These are phyloP conservation scores for Erodium moschatum DNA, from an alignment of 441 rosid species.

Conservation along the genomic window DNA sequence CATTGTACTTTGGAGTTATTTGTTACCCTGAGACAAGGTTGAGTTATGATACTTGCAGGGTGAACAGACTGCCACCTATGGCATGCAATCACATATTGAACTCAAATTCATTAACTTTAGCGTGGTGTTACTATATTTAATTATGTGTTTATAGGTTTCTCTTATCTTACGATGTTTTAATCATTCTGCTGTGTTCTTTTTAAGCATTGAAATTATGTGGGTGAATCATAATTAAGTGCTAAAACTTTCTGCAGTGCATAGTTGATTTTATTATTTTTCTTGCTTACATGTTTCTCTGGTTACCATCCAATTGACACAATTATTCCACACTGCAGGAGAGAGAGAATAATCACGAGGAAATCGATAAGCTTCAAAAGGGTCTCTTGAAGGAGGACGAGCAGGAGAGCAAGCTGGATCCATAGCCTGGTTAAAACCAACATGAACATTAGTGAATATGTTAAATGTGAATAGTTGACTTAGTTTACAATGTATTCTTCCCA, in stretches of 20 bases:
- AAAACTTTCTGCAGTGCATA: not conserved
- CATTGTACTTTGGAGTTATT: no score
- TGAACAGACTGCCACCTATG: no score
- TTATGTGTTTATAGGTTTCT: not conserved
- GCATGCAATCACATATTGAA: no score
- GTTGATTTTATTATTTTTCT: not conserved
- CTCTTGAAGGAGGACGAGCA: constrained; percentile 25
- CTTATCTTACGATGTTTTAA: no score
- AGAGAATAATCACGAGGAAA: constrained; percentile 25
- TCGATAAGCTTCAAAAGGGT: constrained; percentile 26
- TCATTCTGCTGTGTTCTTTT: not conserved
- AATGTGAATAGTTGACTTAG: constrained; percentile 13
- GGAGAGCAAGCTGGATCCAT: constrained; percentile 4
- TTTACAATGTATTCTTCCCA: constrained; percentile 31
- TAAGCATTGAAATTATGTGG: not conserved
- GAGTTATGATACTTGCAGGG: no score
- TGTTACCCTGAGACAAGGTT: no score
- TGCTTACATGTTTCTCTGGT: not conserved
- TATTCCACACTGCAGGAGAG: constrained; percentile 26
- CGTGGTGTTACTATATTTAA: no score
- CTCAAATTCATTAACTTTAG: no score
- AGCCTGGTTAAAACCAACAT: constrained; percentile 2
- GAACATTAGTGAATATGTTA: constrained; percentile 17
- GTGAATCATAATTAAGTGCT: not conserved
- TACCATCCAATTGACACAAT: not conserved